Percentiles rank a stretch among this genome's conserved stretches.
Evolutionary conservation across 78 protist species (phyloP).

Genomic region (Dictyostelium firmibasis): DNA sequence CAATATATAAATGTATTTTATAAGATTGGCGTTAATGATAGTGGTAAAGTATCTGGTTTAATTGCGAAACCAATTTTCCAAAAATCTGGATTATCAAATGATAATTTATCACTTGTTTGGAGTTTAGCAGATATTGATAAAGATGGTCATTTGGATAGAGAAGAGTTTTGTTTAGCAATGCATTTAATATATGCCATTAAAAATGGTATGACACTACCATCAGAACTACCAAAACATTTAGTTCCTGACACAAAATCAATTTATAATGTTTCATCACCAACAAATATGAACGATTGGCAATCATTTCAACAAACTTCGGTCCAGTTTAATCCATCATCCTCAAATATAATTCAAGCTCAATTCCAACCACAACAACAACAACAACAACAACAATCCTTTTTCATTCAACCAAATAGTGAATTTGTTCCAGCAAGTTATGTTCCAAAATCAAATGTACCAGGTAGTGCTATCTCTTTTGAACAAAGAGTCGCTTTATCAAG

Average conservation of each 20-base stretch:
- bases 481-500: constrained; percentile 38
- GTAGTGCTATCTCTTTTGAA: constrained; percentile 57
- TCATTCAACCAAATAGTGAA: background rate
- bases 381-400: background rate
- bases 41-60: constrained; percentile 6
- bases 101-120: constrained; percentile 31
- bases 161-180: constrained; percentile 59
- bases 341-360: constrained; percentile 19
- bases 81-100: constrained; percentile 36
- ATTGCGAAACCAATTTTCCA: constrained; percentile 28
- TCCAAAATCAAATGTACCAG: constrained; percentile 3
- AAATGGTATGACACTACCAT: constrained; percentile 18
- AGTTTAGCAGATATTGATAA: constrained; percentile 33
- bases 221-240: constrained; percentile 34
- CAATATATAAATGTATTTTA: constrained; percentile 54
- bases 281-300: constrained; percentile 57
- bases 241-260: constrained; percentile 33
- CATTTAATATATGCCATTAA: constrained; percentile 49
- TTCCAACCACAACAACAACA: constrained; percentile 20
- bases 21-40: background rate
- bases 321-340: background rate
- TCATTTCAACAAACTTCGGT: constrained; percentile 25
- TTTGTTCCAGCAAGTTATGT: constrained; percentile 30
- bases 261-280: constrained; percentile 20
- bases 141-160: constrained; percentile 52